Percentiles rank a stretch among this genome's conserved stretches.
Conservation (phyloP, 345 rosid genomes). For the Reutealis trisperma region DNA sequence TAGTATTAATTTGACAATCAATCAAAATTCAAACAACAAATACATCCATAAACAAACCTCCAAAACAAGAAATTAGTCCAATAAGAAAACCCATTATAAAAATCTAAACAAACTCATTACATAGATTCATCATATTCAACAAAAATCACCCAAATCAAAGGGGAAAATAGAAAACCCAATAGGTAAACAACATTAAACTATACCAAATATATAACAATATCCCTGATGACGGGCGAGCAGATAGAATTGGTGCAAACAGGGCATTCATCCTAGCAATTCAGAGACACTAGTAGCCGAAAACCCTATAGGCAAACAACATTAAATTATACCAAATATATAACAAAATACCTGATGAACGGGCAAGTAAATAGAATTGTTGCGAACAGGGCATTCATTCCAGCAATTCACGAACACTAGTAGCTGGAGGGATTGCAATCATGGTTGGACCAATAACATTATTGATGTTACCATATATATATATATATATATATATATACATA, state of each 20-base stretch:
- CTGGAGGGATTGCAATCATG: constrained; percentile 52
- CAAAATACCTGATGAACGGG: no score
- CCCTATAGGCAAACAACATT: no score
- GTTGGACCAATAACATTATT: constrained; percentile 52
- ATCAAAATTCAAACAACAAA: neutral
- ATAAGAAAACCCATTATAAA: neutral
- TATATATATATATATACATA: neutral
- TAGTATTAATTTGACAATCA: neutral
- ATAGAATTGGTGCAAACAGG: constrained; percentile 56
- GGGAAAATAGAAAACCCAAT: neutral
- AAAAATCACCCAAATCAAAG: neutral
- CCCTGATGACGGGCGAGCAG: constrained; percentile 77
- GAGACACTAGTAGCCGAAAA: no score
- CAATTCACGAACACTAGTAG: constrained; percentile 64
- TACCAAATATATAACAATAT: neutral
- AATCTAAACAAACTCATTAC: constrained; percentile 20
- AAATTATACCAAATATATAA: no score
- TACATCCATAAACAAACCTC: neutral
- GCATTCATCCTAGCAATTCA: constrained; percentile 66
- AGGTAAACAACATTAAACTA: neutral
- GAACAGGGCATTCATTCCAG: constrained; percentile 61
- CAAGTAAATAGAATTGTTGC: constrained; percentile 50
- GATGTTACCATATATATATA: no score
- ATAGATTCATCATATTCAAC: constrained; percentile 12
- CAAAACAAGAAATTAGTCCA: neutral